phyloP scores from a whole-genome alignment of 2,329 filamentous ascomycete species.

The Aspergillus hortae region DNA sequence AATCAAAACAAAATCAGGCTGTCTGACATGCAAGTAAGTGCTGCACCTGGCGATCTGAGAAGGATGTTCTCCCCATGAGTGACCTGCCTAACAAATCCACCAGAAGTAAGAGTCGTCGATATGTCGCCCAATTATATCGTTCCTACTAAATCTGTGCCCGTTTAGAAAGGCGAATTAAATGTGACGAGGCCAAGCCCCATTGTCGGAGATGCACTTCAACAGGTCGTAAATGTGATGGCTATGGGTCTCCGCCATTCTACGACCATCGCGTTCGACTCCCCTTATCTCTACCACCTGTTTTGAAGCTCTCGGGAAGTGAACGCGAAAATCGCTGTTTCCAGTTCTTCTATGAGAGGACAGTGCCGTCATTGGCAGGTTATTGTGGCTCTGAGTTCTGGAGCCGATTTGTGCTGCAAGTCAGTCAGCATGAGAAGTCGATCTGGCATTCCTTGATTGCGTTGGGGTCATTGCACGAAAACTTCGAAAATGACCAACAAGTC shows the following conservation, averaged over 20 bases:
- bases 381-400: slow-evolving; percentile 26
- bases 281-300: not conserved
- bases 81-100: not conserved
- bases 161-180: slow-evolving; percentile 28
- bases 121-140: not conserved
- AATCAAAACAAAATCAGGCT: slow-evolving; percentile 5
- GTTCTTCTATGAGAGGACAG: slow-evolving; percentile 29
- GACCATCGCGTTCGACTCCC: slow-evolving; percentile 5
- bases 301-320: slow-evolving; percentile 9
- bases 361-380: slow-evolving; percentile 11
- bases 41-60: not conserved
- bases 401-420: slow-evolving; percentile 19
- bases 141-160: not conserved
- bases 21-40: slow-evolving; percentile 10
- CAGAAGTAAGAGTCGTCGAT: not conserved
- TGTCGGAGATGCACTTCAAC: slow-evolving; percentile 29
- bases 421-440: slow-evolving; percentile 22
- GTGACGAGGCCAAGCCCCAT: slow-evolving; percentile 28
- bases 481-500: slow-evolving; percentile 2
- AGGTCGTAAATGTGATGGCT: slow-evolving; percentile 31
- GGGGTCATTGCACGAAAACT: slow-evolving; percentile 26
- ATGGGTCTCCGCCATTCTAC: slow-evolving; percentile 7
- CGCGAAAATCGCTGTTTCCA: slow-evolving; percentile 27
- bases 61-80: not conserved
- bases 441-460: slow-evolving; percentile 26